Percentiles rank a stretch among this genome's conserved stretches.
These are phyloP conservation scores for Erodium moschatum DNA, from an alignment of 441 rosid genomes.

Conservation along the genomic window DNA sequence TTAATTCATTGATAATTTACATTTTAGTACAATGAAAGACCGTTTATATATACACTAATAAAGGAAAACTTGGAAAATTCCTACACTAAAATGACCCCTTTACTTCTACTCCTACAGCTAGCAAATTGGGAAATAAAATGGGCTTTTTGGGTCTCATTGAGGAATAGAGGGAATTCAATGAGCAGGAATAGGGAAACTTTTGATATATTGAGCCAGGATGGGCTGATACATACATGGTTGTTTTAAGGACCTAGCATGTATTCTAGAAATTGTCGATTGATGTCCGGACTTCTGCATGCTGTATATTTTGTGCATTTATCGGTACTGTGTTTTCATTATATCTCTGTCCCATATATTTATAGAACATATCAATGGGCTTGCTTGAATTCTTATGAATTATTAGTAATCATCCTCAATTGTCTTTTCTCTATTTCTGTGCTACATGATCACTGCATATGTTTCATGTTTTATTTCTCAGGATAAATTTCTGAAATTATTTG, in stretches of 20 bases:
- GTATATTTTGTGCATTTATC: not conserved
- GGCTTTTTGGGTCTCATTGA: not conserved
- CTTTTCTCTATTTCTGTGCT: conserved; percentile 6
- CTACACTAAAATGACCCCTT: too few relatives aligned
- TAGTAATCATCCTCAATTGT: not conserved
- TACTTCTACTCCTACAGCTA: not conserved
- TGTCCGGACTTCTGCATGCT: not conserved
- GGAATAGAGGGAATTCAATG: not conserved
- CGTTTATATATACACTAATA: too few relatives aligned
- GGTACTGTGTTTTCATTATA: not conserved
- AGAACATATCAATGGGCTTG: conserved; percentile 15
- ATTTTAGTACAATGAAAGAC: too few relatives aligned
- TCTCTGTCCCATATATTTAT: not conserved
- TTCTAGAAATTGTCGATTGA: not conserved
- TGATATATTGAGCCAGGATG: not conserved
- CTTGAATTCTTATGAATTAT: conserved; percentile 2
- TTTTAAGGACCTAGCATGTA: not conserved
- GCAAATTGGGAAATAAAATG: not conserved
- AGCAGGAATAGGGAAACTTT: conserved; percentile 1
- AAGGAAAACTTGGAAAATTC: too few relatives aligned
- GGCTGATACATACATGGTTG: not conserved
- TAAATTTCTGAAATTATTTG: conserved; percentile 52
- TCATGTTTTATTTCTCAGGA: conserved; percentile 39
- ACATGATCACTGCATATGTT: conserved; percentile 12
- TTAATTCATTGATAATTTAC: too few relatives aligned